Evolutionary conservation across 192 early-diverging fungal genomes (phyloP), one percentile per base, ranked within the genome.

Genomic region (Entomortierella parvispora): DNA sequence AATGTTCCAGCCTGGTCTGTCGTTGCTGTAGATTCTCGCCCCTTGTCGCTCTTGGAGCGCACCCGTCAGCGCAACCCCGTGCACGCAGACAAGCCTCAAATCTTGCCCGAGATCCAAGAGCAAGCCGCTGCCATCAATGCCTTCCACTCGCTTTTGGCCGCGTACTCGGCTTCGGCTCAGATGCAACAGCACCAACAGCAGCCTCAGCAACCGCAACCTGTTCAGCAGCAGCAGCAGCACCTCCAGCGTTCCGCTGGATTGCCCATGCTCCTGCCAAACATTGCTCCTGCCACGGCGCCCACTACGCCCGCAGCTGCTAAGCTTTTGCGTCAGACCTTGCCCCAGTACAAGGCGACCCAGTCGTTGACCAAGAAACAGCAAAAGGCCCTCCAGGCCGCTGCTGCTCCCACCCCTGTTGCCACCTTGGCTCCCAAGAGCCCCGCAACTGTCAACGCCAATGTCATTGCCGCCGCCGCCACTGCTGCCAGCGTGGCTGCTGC

Each of bases 241-340:
- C 20, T 29, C 54, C 71, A 76, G 71, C 49, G 58, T 46, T 68
- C 61, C 46, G 42, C 65, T 59, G 61, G 59, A 50, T 46, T 77
- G 65, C 74, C 74, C 46, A 44, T 77, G 74, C 74, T 77, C 74
- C 49, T 68, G 74, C 74, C 74, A 49, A 77, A 77, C 74, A 77
- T 68, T 68, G 74, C 74, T 28, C 74, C 74, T 77, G 74, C 74
- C 74, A 77, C 74, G 74, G 74, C 74, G 74, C 74, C 74, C 74
- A 77, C 74, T 77, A 77, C 74, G 74, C 74, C 74, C 74, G 74
- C 74, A 77, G 74, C 74, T 77, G 74, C 74, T 47, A 77, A 77
- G 74, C 74, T 77, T 64, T 77, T 77, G 74, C 74, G 74, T 50
- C 74, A 77, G 74, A 52, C 65, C n/a, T 48, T 68, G 74, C 65